These are phyloP conservation scores for Colletotrichum sublineola DNA, from an alignment of 2,329 filamentous ascomycete genomes.

Conservation along the genomic window DNA sequence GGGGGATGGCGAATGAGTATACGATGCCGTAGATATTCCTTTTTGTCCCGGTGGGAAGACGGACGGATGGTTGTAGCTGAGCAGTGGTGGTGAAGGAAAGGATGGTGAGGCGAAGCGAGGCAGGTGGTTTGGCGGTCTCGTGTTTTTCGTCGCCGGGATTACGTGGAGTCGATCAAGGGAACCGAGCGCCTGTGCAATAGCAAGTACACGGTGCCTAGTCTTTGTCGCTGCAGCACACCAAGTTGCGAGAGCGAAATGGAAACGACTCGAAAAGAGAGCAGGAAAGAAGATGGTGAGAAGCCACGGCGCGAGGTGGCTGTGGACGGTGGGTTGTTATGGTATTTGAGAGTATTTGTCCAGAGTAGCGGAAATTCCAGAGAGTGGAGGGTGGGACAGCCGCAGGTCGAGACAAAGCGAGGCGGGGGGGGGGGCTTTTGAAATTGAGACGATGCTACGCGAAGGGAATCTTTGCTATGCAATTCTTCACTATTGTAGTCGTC, in stretches of 20 bases:
- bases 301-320: conserved; percentile 17
- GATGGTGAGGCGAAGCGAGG: conserved; percentile 17
- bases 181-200: conserved; percentile 13
- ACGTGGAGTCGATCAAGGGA: conserved; percentile 29
- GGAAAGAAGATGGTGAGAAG: conserved; percentile 27
- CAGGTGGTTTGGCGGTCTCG: conserved; percentile 25
- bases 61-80: neutral
- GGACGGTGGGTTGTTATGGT: conserved; percentile 39
- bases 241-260: neutral
- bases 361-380: conserved; percentile 41
- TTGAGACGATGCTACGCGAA: conserved; percentile 18
- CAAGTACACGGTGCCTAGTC: neutral
- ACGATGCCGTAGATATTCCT: neutral
- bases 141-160: conserved; percentile 37
- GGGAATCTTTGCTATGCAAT: conserved; percentile 4
- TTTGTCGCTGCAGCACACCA: neutral
- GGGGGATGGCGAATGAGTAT: neutral
- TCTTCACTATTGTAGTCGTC: conserved; percentile 4
- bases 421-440: conserved; percentile 32
- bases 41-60: neutral
- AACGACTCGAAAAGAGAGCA: conserved; percentile 6
- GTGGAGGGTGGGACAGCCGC: conserved; percentile 37
- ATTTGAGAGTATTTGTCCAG: conserved; percentile 36
- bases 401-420: conserved; percentile 38
- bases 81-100: neutral